Base-by-base conservation (phyloP, 1,284 basidiomycete species). In the Trametes hirsuta region DNA sequence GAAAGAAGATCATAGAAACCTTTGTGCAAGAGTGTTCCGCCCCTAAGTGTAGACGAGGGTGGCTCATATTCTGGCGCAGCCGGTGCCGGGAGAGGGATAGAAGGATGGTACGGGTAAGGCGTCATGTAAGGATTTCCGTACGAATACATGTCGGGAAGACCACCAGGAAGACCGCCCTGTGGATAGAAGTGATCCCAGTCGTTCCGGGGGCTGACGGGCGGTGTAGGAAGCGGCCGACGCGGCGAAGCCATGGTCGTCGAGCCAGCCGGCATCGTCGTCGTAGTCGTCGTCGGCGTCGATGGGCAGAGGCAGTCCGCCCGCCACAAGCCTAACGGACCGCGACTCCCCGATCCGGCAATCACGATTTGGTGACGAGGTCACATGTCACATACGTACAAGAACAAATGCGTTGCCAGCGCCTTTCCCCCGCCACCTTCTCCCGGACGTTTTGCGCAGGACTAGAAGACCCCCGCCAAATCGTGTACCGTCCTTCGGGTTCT, bases 1-100 rank as follows among this genome's bases (percentile, higher is more conserved):
- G 90, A 80, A 40, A 94, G 80, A 35, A 95, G 81, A 77, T 95
- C 91, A 75, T 93, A 92, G 79, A 95, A 95, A 6, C 93, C 93
- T 63, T 88, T 87, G 79, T 94, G 91, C 36, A 93, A 77, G 47
- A 93, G 75, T 11, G 90, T 89, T 21, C 88, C 90, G 9, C 80
- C 83, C 50, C 84, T 83, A 57, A 90, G 75, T 55, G 82, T 81
- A 8, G 79, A 79, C n/a, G 71, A 44, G 63, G 66, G 47, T 72
- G 81, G 76, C 60, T 81, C 77, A 66, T 78, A 77, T 36, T 74
- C 66, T 65, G 80, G 71, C 15, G 69, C 72, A 40, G 73, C 65
- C 55, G 72, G 67, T 44, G 72, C 69, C 22, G 68, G 58, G 8
- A 58, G 59, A 15, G 63, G 41, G 60, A 75, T 75, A 39, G 67